These are phyloP conservation scores for Orychophragmus violaceus DNA, from an alignment of 345 rosid species.

Conservation along the genomic window DNA sequence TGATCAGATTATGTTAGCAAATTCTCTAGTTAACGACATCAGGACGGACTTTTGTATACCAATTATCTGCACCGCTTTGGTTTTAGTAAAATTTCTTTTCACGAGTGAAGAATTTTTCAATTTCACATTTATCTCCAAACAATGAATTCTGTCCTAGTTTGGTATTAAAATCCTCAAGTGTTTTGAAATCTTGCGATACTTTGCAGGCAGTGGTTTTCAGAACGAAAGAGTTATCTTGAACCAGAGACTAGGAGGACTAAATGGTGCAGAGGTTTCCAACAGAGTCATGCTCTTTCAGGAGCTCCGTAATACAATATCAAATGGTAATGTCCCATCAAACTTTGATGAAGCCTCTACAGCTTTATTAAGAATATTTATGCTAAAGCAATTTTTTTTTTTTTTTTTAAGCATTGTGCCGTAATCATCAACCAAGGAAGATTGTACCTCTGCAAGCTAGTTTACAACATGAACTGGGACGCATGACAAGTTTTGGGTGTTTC, in stretches of 20 bases:
- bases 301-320: neutral
- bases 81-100: neutral
- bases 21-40: neutral
- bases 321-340: conserved; percentile 10
- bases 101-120: neutral
- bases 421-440: conserved; percentile 22
- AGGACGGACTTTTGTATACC: neutral
- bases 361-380: conserved; percentile 10
- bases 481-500: conserved; percentile 32
- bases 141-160: neutral
- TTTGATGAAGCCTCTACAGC: neutral
- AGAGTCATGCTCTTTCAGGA: conserved; percentile 22
- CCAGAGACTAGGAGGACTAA: conserved; percentile 23
- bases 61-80: neutral
- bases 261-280: conserved; percentile 21
- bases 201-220: conserved; percentile 40
- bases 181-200: neutral
- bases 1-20: neutral
- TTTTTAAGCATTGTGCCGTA: conserved; percentile 18
- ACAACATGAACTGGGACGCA: conserved; percentile 15
- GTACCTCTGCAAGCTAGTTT: conserved; percentile 25
- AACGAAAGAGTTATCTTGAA: conserved; percentile 26
- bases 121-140: neutral
- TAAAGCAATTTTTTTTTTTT: neutral
- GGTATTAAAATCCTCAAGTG: neutral